Evolutionary conservation across 2,329 filamentous ascomycete species (phyloP), one percentile per base, ranked within the genome.

Genomic region (Monosporascus sp.): DNA sequence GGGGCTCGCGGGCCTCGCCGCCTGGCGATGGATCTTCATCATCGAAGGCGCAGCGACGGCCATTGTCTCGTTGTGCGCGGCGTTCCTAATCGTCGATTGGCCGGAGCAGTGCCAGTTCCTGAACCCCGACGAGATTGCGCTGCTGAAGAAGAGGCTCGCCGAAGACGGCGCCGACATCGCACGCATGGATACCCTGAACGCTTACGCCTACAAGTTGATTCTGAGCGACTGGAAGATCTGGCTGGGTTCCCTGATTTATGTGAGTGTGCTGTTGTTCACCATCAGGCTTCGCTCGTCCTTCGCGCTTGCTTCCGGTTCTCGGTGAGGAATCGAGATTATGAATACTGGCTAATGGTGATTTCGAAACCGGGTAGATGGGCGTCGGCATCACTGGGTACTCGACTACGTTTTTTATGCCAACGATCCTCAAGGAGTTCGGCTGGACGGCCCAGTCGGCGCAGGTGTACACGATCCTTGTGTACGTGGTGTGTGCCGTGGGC

Each of bases 71-170:
- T 49, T 71, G 51, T 53, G 62, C 20, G 61, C 67, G 4, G 67
- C 70, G 51, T 74, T 73, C 62, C 66, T 79, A 54, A 75, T 81
- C 17, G 73, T 72, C 35, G 79, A 82, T 63, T 78, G 74, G 59
- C 77, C 78, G 0, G 67, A 70, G n/a, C 72, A 68, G n/a, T 73
- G 75, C 37, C 69, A 66, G 3, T 80, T 77, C 65, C 68, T 81
- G 17, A 72, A 65, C 5, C 57, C 67, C 2, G 62, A 72, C 2
- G 75, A 80, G 56, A 72, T 68, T 35, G 53, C 57, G 4, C 67
- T 70, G 22, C 59, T 74, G 5, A 57, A 62, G 25, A 58, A 59
- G 15, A 65, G 71, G 8, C 57, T 74, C 6, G 60, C 63, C 1
- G 58, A 63, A 22, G 67, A 68, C 46, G 65, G 66, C 20, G 64